Evolutionary conservation across 208 protist species (phyloP).

Genomic region (Leishmania tropica): DNA sequence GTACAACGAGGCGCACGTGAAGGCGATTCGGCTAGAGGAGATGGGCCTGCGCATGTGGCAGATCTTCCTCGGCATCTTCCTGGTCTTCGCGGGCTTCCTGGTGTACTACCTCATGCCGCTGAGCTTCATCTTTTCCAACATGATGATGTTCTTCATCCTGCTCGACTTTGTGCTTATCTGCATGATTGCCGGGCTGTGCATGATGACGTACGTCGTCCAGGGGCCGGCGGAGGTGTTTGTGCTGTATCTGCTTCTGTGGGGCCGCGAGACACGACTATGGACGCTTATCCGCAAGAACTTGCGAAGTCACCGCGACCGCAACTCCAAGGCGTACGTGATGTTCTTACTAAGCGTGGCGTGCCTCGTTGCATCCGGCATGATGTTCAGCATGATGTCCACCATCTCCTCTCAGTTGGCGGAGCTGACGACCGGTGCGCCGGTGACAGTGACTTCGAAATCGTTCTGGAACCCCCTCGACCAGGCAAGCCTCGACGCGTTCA

Average conservation of each 20-base stretch:
- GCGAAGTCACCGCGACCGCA: conserved; percentile 81
- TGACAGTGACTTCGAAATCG: conserved; percentile 42
- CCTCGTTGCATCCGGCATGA: conserved; percentile 89
- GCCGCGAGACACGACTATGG: conserved; percentile 61
- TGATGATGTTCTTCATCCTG: conserved; percentile 91
- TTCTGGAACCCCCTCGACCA: conserved; percentile 55
- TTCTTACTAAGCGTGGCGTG: conserved; percentile 91
- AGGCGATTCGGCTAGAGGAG: conserved; percentile 87
- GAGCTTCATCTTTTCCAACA: conserved; percentile 90
- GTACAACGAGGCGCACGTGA: conserved; percentile 88
- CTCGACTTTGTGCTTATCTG: conserved; percentile 89
- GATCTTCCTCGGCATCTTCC: conserved; percentile 65
- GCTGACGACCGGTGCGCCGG: conserved; percentile 55
- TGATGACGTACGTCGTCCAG: conserved; percentile 86
- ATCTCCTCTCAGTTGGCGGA: conserved; percentile 48
- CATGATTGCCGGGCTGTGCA: conserved; percentile 93
- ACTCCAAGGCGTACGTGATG: conserved; percentile 96
- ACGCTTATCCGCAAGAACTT: conserved; percentile 93
- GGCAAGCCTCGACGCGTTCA: conserved; percentile 45
- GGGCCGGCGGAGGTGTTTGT: conserved; percentile 60
- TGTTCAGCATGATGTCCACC: conserved; percentile 60
- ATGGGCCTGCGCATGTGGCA: conserved; percentile 88
- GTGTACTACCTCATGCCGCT: conserved; percentile 96
- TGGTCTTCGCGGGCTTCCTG: conserved; percentile 91
- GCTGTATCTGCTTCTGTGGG: conserved; percentile 89